These are phyloP conservation scores for Chlorella sp. DNA, from an alignment of 139 green algal genomes.

Conservation along the genomic window DNA sequence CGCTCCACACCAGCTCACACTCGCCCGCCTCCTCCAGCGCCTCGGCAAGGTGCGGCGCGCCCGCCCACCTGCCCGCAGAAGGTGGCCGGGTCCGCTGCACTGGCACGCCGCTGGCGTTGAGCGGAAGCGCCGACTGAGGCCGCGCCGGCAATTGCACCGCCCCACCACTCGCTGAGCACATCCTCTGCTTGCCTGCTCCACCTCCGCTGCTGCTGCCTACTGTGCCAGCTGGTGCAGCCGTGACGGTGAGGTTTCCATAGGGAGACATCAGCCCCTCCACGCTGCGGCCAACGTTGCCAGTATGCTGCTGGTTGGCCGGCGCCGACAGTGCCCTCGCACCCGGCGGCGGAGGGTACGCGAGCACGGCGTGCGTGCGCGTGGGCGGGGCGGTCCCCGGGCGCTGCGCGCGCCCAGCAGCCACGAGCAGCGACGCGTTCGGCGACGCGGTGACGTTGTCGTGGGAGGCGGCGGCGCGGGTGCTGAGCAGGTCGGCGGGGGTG, in stretches of 20 bases:
- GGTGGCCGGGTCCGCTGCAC: neutral
- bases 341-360: too few relatives aligned
- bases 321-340: neutral
- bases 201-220: neutral
- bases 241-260: neutral
- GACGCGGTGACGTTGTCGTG: neutral
- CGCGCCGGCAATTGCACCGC: neutral
- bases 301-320: too few relatives aligned
- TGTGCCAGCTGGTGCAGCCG: neutral
- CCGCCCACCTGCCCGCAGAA: neutral
- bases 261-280: too few relatives aligned
- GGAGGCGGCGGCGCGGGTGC: too few relatives aligned
- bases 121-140: neutral
- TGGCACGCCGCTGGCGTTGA: neutral
- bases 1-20: neutral
- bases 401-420: neutral
- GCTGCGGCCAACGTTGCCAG: too few relatives aligned
- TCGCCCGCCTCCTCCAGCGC: neutral
- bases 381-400: neutral
- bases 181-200: neutral
- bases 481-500: neutral
- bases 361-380: neutral
- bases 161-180: neutral
- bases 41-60: neutral
- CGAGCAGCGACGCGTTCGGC: neutral